These are phyloP conservation scores for Cicer pinnatifidum DNA, from an alignment of 306 rosid genomes.

Conservation along the genomic window DNA sequence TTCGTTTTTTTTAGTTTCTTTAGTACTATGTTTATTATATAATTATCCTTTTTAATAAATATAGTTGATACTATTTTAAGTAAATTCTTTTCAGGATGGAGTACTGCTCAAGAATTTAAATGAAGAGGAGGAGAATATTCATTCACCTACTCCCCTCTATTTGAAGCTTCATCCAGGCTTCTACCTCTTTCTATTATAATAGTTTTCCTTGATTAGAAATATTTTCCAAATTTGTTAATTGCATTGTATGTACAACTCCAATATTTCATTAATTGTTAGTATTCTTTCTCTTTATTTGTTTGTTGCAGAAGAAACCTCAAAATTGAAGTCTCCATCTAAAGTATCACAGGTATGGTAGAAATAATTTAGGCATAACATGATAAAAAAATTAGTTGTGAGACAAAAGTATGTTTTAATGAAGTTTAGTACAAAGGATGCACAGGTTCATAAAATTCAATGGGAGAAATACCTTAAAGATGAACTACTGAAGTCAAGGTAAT, in stretches of 20 bases:
- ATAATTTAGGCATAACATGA: constrained; percentile 2
- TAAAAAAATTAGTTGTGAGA: constrained; percentile 32
- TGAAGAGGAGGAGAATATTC: constrained; percentile 34
- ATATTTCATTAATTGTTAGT: constrained; percentile 12
- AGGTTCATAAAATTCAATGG: constrained; percentile 4
- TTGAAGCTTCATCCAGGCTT: constrained; percentile 43
- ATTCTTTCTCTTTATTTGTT: constrained; percentile 12
- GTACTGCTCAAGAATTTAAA: constrained; percentile 9
- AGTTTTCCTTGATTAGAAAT: constrained; percentile 15
- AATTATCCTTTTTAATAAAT: too few species aligned
- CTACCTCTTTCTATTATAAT: not conserved
- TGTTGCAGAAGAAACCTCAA: constrained; percentile 38
- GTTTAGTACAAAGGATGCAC: constrained; percentile 26
- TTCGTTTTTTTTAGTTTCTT: too few species aligned
- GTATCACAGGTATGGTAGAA: constrained; percentile 41
- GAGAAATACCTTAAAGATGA: constrained; percentile 38
- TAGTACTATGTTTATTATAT: too few species aligned
- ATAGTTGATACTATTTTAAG: not conserved
- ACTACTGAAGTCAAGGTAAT: constrained; percentile 43
- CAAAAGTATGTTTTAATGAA: constrained; percentile 20
- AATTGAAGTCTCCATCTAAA: constrained; percentile 5
- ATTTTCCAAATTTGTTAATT: constrained; percentile 12
- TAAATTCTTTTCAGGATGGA: constrained; percentile 36
- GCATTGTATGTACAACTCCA: constrained; percentile 28
- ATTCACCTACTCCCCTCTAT: constrained; percentile 29